A percentile compares a stretch with the other conserved stretches of the same genome.
Conservation (phyloP, 805 yeast species). For the Starmerella floris region DNA sequence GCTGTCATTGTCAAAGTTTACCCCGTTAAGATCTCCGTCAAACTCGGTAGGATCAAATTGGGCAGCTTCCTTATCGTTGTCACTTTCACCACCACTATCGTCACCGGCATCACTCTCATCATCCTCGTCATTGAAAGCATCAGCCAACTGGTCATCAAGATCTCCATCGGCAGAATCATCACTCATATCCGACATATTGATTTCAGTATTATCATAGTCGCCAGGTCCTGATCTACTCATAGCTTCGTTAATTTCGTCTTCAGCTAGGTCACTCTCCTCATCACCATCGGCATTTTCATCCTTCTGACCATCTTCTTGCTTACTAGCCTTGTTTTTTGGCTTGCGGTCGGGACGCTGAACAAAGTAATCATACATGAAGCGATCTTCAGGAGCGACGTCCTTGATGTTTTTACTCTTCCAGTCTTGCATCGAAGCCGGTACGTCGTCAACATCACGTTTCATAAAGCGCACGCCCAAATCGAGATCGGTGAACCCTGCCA, state of each 20-base stretch:
- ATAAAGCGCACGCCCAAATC: slow-evolving; percentile 25
- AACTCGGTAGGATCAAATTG: slow-evolving; percentile 45
- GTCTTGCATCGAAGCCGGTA: slow-evolving; percentile 72
- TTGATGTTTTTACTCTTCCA: slow-evolving; percentile 53
- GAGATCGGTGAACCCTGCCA: slow-evolving; percentile 47
- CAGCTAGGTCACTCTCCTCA: slow-evolving; percentile 27
- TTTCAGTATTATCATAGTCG: slow-evolving; percentile 44
- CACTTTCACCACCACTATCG: slow-evolving; percentile 20
- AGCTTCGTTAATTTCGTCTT: slow-evolving; percentile 72
- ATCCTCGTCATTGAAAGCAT: slow-evolving; percentile 19
- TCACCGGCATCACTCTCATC: slow-evolving; percentile 42
- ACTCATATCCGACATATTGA: slow-evolving; percentile 30
- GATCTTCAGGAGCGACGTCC: slow-evolving; percentile 73
- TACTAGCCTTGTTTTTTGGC: slow-evolving; percentile 26
- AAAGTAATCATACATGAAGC: slow-evolving; percentile 78
- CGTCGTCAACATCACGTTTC: slow-evolving; percentile 38
- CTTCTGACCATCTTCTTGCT: slow-evolving; percentile 27
- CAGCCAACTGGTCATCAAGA: slow-evolving; percentile 26
- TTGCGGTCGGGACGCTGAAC: slow-evolving; percentile 30
- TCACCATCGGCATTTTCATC: slow-evolving; percentile 31
- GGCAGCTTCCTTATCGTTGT: slow-evolving; percentile 74
- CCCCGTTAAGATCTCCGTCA: slow-evolving; percentile 25
- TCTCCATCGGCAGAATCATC: slow-evolving; percentile 33
- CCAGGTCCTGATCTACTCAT: slow-evolving; percentile 63
- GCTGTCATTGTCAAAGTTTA: slow-evolving; percentile 2